A percentile compares a stretch with the other conserved stretches of the same genome.
Conservation (phyloP, 2,329 filamentous ascomycete species). For the Pestalotiopsis sp. region DNA sequence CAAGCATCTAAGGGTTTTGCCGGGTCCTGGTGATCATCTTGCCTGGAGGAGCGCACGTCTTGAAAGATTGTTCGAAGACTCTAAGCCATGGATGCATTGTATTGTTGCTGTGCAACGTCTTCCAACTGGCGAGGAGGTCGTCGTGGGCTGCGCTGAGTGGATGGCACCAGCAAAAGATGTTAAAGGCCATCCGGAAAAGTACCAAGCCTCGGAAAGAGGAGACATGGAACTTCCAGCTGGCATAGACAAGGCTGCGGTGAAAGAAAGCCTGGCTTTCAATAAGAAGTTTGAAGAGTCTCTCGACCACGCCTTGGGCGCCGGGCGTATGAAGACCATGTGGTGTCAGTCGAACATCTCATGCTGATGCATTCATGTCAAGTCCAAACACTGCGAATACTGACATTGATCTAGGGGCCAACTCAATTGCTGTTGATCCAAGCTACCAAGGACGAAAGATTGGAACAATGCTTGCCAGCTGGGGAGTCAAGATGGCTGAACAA, state of each 20-base stretch:
- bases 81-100: not conserved
- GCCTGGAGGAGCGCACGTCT: not conserved
- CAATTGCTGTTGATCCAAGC: not conserved
- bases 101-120: not conserved
- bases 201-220: not conserved
- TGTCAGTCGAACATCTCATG: not conserved
- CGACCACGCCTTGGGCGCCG: not conserved
- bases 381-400: not conserved
- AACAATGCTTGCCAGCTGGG: not conserved
- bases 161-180: not conserved
- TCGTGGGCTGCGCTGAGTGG: conserved; percentile 1
- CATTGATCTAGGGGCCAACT: not conserved
- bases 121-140: not conserved
- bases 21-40: not conserved
- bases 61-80: not conserved
- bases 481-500: not conserved
- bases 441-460: not conserved
- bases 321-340: not conserved
- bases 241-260: not conserved
- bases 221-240: not conserved
- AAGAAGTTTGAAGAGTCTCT: not conserved
- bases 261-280: not conserved
- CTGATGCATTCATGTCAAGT: not conserved
- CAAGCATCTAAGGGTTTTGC: not conserved
- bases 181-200: not conserved